Conservation (phyloP, 805 yeast species). For the Candida montana region DNA sequence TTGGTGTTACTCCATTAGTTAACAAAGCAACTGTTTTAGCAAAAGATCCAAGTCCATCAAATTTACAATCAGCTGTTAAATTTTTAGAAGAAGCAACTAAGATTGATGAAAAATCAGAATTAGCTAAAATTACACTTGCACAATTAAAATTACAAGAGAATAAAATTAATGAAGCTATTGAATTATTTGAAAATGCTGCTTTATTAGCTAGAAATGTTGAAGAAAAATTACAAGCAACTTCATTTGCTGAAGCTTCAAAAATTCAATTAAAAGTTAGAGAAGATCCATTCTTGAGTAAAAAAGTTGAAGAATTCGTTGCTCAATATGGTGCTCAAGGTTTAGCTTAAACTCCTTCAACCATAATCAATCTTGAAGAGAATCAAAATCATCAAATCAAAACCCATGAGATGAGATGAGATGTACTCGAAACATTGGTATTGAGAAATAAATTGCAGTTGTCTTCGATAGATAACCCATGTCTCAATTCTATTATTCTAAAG, state of each 20-base stretch:
- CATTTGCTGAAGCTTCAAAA: slow-evolving; percentile 89
- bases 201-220: slow-evolving; percentile 75
- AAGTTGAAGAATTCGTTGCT: slow-evolving; percentile 56
- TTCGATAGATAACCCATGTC: too few relatives aligned
- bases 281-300: slow-evolving; percentile 60
- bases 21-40: slow-evolving; percentile 79
- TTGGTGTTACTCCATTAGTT: slow-evolving; percentile 85
- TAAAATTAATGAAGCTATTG: slow-evolving; percentile 74
- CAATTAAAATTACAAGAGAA: slow-evolving; percentile 84
- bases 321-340: slow-evolving; percentile 25
- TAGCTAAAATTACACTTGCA: slow-evolving; percentile 86
- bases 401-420: too few relatives aligned
- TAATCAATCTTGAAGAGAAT: too few relatives aligned
- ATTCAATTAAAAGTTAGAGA: slow-evolving; percentile 74
- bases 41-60: slow-evolving; percentile 40
- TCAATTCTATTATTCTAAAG: too few relatives aligned
- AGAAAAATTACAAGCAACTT: slow-evolving; percentile 86
- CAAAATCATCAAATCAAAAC: too few relatives aligned
- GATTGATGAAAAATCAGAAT: slow-evolving; percentile 83
- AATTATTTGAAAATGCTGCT: slow-evolving; percentile 77
- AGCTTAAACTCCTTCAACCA: too few relatives aligned
- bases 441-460: too few relatives aligned
- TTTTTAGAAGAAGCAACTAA: slow-evolving; percentile 71
- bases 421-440: too few relatives aligned
- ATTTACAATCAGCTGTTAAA: slow-evolving; percentile 52